Percentiles rank a stretch among this genome's conserved stretches.
These are phyloP conservation scores for Teratosphaeria pseudoeucalypti DNA, from an alignment of 2,329 filamentous ascomycete genomes.

Conservation along the genomic window DNA sequence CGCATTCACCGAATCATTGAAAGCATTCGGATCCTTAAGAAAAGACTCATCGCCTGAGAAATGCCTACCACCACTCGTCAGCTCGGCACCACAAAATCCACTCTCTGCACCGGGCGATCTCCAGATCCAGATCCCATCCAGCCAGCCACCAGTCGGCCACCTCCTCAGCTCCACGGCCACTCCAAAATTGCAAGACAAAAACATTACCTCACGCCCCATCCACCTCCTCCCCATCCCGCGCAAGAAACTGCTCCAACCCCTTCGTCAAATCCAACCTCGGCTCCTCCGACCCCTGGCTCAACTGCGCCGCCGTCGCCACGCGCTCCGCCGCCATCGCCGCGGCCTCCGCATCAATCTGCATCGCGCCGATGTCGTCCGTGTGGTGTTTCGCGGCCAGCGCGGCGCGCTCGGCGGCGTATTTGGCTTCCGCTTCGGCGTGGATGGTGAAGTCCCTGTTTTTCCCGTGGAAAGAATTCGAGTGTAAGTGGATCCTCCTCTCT, in stretches of 20 bases:
- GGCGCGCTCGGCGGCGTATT: background rate
- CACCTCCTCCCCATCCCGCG: background rate
- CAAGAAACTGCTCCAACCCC: background rate
- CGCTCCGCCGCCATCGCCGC: background rate
- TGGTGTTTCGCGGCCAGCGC: background rate
- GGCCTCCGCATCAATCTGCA: background rate
- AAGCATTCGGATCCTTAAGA: slow-evolving; percentile 29
- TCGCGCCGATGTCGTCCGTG: background rate
- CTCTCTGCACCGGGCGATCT: background rate
- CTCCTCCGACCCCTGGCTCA: slow-evolving; percentile 2
- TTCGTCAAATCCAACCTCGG: background rate
- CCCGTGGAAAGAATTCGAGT: background rate
- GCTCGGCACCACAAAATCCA: background rate
- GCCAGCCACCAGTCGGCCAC: background rate
- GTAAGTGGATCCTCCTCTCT: background rate
- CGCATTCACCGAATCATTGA: slow-evolving; percentile 24
- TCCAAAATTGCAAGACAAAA: background rate
- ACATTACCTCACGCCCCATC: background rate
- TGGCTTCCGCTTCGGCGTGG: slow-evolving; percentile 8
- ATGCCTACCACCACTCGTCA: slow-evolving; percentile 28
- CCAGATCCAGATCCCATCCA: background rate
- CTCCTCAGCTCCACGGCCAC: background rate
- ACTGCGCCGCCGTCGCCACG: background rate
- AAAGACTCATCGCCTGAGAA: slow-evolving; percentile 52
- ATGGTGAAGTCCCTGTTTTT: slow-evolving; percentile 24